Evolutionary conservation across 192 early-diverging fungal species (phyloP), one percentile per base, ranked within the genome.

Genomic region (Entomortierella beljakovae): DNA sequence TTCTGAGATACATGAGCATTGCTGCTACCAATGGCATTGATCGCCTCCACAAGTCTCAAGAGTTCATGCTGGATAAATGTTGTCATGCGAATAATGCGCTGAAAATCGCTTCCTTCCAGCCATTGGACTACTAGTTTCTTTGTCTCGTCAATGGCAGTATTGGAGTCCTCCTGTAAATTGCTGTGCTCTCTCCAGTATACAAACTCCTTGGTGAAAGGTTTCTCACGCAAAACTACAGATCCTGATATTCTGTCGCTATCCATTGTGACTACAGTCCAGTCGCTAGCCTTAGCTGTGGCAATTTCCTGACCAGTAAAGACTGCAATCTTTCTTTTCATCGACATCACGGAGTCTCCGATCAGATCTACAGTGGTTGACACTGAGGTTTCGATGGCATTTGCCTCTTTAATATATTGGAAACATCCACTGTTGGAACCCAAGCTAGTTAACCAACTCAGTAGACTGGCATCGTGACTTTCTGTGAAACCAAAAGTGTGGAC

Each of bases 401-500:
- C 64, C 37, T 64, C 54, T 43, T 55, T 26, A 13, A 84, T 76
- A 18, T 84, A 84, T 54, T 84, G 82, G 64, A 84, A 84, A 49
- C 80, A 81, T 9, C 82, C 82, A 48, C 58, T 58, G 37, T 84
- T 67, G 3, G 67, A 64, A 15, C 82, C 82, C n/a, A 52, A 13
- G 28, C 63, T 79, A 1, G 82, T 84, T 40, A 84, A 56, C 82
- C 82, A 84, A 9, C 73, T 73, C 62, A 84, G 37, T 25, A 84
- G 29, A 6, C 65, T 68, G 1, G 82, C 79, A 50, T 84, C 82
- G 38, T 84, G 82, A 35, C 31, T 26, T 10, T 35, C 60, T 1
- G 79, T 73, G 56, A 84, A 84, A 20, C 82, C 82, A 40, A 84
- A 71, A 0, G 79, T 73, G 33, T 84, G 82, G 15, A 84, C 69